Evolutionary conservation across 441 rosid genomes (phyloP), one percentile per base, ranked within the genome.

Genomic region (Rhodomyrtus psidioides): DNA sequence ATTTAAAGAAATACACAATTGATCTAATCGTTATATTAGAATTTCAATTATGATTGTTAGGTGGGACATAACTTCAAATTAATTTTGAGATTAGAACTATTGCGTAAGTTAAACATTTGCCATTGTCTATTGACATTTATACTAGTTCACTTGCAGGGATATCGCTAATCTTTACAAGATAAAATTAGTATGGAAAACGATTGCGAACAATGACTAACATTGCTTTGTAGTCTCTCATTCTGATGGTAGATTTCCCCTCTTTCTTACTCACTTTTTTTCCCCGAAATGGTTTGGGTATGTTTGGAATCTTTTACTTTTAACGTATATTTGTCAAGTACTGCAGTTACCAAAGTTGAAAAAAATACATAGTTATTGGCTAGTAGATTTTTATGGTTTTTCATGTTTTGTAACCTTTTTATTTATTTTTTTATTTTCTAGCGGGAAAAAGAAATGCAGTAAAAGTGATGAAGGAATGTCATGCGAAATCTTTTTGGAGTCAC

Each of bases 401-500:
- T 4, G 12, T 26, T 57, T 5, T 26, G 12, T 2, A 56, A 56
- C 26, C 27, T 46, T 46, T 24, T 57, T 57, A 8, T 4, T 56
- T 4, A 6, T 9, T 23, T 56, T 56, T 24, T 0, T 23, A 57
- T 26, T 26, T 57, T 57, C 10, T 57, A 12, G 0, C 5, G 60
- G 1, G 28, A 57, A 57, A n/a, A 4, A 17, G n/a, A 58, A n/a
- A 58, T 7, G 2, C 2, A 57, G 17, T 26, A 13, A n/a, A 58
- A 58, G 3, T 58, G 13, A 58, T 2, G 62, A 58, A 0, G 7
- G 28, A 12, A 26, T 0, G 0, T 57, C 1, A 7, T 10, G 60
- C 5, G 28, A 7, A 26, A 26, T 57, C 28, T 0, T 58, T n/a
- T 0, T 6, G 1, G 17, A n/a, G 12, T 57, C 30, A n/a, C 9